Evolutionary conservation across 106 monocot genomes (phyloP).

Genomic region (Phalaenopsis equestris): DNA sequence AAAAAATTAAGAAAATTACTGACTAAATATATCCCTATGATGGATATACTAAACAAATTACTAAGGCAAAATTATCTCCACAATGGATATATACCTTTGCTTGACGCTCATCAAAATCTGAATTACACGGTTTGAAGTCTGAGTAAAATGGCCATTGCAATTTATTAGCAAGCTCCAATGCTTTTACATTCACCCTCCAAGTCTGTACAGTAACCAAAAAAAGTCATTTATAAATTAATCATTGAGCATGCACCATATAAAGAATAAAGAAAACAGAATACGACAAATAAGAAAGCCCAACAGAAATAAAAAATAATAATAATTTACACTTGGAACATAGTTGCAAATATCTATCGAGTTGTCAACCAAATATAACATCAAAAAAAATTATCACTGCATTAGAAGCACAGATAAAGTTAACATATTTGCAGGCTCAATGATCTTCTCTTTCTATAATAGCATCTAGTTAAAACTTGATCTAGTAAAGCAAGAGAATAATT

Average conservation of each 20-base stretch:
- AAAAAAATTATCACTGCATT: not conserved
- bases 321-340: not conserved
- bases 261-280: not conserved
- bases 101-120: not conserved
- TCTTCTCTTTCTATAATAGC: not conserved
- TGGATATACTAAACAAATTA: too few species aligned
- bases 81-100: not conserved
- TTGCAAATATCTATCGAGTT: not conserved
- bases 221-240: not conserved
- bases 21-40: too few species aligned
- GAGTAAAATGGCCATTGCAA: conserved; percentile 55
- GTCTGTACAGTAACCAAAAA: conserved; percentile 33
- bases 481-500: too few species aligned
- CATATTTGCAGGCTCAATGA: not conserved
- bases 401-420: not conserved
- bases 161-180: conserved; percentile 53
- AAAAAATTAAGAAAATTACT: too few species aligned
- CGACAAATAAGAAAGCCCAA: not conserved
- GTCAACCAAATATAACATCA: not conserved
- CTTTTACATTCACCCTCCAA: conserved; percentile 57
- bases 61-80: not conserved
- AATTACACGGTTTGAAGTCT: not conserved
- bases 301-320: not conserved
- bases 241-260: not conserved
- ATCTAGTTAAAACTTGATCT: not conserved